These are phyloP conservation scores for Volvox africanus DNA, from an alignment of 139 green algal genomes.

Conservation along the genomic window DNA sequence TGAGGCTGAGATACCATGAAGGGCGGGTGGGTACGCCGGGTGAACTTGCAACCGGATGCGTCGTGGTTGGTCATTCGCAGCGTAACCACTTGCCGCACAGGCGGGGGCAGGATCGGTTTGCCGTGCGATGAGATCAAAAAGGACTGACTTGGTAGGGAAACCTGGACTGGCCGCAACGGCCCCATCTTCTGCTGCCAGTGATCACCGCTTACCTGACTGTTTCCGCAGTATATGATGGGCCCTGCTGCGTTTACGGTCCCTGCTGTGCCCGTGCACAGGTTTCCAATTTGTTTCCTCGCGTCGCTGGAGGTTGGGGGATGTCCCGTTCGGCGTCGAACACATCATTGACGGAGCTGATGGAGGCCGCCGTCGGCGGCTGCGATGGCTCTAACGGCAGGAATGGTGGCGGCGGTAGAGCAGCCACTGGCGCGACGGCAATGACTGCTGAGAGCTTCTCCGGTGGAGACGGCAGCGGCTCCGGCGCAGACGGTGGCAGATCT, in stretches of 20 bases:
- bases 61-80: too few relatives aligned
- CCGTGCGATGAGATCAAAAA: background rate
- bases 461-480: background rate
- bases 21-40: too few relatives aligned
- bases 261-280: conserved; percentile 1
- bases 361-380: background rate
- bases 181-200: background rate
- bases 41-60: too few relatives aligned
- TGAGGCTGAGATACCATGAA: too few relatives aligned
- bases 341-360: background rate
- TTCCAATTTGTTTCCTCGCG: background rate
- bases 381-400: background rate
- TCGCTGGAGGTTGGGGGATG: background rate
- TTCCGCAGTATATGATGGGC: background rate
- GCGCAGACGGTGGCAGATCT: background rate
- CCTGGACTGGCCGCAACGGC: background rate
- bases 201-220: background rate
- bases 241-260: too few relatives aligned
- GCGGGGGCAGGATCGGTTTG: background rate
- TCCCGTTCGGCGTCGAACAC: background rate
- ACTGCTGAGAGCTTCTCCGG: background rate
- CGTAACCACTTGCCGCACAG: too few relatives aligned
- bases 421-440: background rate
- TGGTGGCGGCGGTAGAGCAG: background rate
- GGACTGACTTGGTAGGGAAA: background rate